These are phyloP conservation scores for Aegle marmelos DNA, from an alignment of 345 rosid genomes.

Conservation along the genomic window DNA sequence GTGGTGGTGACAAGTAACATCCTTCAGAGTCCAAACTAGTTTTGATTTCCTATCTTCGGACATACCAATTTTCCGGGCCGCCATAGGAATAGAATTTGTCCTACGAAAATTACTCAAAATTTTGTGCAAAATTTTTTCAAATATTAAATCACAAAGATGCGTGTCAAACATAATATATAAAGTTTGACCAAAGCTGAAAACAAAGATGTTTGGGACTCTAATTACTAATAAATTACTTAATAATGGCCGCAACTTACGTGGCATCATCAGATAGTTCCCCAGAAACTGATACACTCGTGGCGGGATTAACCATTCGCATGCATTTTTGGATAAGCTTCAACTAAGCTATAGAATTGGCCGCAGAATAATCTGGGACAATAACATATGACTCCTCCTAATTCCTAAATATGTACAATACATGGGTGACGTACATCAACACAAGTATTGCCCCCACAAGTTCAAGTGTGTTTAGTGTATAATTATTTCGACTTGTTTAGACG, in stretches of 20 bases:
- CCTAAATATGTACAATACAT: no score
- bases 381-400: not conserved
- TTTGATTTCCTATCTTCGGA: not conserved
- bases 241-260: not conserved
- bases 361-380: not conserved
- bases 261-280: not conserved
- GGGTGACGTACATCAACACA: no score
- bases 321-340: not conserved
- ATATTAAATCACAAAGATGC: not conserved
- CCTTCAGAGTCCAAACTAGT: not conserved
- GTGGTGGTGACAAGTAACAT: no score
- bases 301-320: not conserved
- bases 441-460: no score
- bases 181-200: not conserved
- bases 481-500: no score
- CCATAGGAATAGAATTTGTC: not conserved
- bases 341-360: not conserved
- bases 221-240: not conserved
- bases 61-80: not conserved
- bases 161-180: not conserved
- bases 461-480: no score
- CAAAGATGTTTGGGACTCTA: not conserved
- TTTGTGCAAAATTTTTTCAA: not conserved
- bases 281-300: not conserved
- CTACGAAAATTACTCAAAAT: not conserved